Percentiles rank a stretch among this genome's conserved stretches.
These are phyloP conservation scores for Austropuccinia psidii DNA, from an alignment of 1,284 basidiomycete species.

Conservation along the genomic window DNA sequence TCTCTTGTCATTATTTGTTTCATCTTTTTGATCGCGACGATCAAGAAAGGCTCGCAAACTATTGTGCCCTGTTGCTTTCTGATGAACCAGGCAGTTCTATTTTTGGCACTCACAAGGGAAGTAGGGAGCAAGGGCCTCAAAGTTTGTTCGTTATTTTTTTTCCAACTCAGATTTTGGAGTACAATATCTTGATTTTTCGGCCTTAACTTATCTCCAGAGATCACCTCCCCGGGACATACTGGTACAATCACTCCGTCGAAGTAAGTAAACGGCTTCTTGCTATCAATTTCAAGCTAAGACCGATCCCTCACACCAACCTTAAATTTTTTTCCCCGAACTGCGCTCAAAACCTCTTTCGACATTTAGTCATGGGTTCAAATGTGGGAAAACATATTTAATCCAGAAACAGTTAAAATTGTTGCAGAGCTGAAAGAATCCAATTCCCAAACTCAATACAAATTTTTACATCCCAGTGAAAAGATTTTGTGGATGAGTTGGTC, in stretches of 20 bases:
- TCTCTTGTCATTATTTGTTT: not conserved
- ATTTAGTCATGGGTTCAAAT: not conserved
- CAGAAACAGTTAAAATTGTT: constrained; percentile 1
- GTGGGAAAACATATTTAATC: constrained; percentile 1
- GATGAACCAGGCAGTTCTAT: constrained; percentile 16
- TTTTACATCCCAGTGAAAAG: constrained; percentile 3
- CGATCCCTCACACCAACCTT: not conserved
- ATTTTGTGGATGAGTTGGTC: constrained; percentile 20
- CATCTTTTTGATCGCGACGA: constrained; percentile 6
- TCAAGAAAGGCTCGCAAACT: not conserved
- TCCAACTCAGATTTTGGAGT: not conserved
- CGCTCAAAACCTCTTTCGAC: not conserved
- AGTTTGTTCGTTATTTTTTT: not conserved
- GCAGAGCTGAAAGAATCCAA: constrained; percentile 6
- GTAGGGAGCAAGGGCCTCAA: not conserved
- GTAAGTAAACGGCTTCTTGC: not conserved
- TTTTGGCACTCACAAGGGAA: constrained; percentile 1
- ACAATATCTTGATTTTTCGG: not conserved
- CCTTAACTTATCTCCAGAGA: not conserved
- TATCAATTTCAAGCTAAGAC: not conserved
- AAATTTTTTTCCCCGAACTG: not conserved
- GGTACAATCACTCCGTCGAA: constrained; percentile 7
- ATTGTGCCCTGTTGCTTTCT: not conserved
- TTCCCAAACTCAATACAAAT: constrained; percentile 7
- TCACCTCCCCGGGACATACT: not conserved